Base-by-base conservation (phyloP, 2,329 filamentous ascomycete species). In the Aspergillus alliaceus region DNA sequence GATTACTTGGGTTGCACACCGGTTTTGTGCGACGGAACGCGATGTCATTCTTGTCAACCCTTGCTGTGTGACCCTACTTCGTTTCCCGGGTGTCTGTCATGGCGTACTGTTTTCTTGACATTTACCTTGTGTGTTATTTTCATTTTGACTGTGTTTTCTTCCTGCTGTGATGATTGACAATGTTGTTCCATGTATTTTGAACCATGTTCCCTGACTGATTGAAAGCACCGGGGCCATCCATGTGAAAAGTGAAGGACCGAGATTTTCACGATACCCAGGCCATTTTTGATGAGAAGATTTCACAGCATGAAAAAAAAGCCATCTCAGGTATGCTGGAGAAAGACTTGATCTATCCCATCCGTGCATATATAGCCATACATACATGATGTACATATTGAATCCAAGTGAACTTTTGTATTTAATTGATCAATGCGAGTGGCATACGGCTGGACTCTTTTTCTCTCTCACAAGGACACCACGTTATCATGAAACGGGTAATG, bases 341-440 rank as follows among this genome's bases (percentile, higher is more conserved):
- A 49, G 42, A 40, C 54, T 49, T 49, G 58, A 53, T 51, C 54
- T 53, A 50, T 55, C 44, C 27, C 44, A 34, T 48, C 44, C 22
- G 32, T 59, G 56, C 37, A 40, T 48, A 55, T 54, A 57, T 54
- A 57, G 47, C 24, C 48, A 39, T 59, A 48, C 51, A 46, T 59
- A 48, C 50, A 57, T 51, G 29, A 47, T 59, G 59, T 61, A 61
- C 56, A 61, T 61, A 61, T 35, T 50, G 47, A 57, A 56, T 53
- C 34, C 20, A 54, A 31, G 44, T 34, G 27, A 15, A n/a, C 29
- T 47, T 15, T 31, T 20, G 18, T 32, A 22, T 32, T 29, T 22
- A 32, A 34, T 2, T 48, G 18, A 14, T 22, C 29, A 48, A 44
- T 44, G 40, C 7, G 40, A 44, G 22, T 44, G 39, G 24, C 20